Conservation (phyloP, 495 filamentous ascomycete genomes). For the Haplographium delicatum region DNA sequence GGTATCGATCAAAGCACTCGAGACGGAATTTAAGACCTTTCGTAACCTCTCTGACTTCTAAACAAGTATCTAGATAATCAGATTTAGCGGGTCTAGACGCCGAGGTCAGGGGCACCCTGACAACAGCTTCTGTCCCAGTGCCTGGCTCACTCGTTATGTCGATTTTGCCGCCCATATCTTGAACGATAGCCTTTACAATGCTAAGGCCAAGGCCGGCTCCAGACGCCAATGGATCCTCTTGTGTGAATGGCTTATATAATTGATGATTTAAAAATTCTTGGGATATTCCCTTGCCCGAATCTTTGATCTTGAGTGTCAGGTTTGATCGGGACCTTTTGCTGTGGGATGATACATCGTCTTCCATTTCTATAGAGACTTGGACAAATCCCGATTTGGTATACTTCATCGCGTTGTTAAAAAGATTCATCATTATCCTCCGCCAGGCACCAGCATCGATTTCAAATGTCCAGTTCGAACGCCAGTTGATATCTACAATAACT, state of each 20-base stretch:
- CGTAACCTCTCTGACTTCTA: constrained; percentile 19
- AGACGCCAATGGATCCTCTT: constrained; percentile 59
- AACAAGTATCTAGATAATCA: constrained; percentile 7
- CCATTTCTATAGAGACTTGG: constrained; percentile 14
- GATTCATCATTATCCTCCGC: constrained; percentile 40
- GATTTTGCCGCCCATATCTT: constrained; percentile 53
- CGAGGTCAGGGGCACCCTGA: constrained; percentile 40
- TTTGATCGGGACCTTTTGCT: constrained; percentile 7
- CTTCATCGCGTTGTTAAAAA: constrained; percentile 43
- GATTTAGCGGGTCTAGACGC: constrained; percentile 12
- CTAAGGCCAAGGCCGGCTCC: constrained; percentile 68
- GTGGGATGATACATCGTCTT: constrained; percentile 2
- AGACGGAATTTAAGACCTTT: constrained; percentile 29
- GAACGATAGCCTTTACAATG: constrained; percentile 62
- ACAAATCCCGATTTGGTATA: constrained; percentile 27
- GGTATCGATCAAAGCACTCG: constrained; percentile 31
- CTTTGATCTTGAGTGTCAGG: constrained; percentile 26
- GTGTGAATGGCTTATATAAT: constrained; percentile 65
- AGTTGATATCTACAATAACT: constrained; percentile 33
- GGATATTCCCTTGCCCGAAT: constrained; percentile 51
- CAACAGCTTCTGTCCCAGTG: constrained; percentile 54
- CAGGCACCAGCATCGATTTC: constrained; percentile 38
- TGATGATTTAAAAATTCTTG: constrained; percentile 61
- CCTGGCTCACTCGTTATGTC: constrained; percentile 51
- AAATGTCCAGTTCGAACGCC: constrained; percentile 29